Evolutionary conservation across 2,329 filamentous ascomycete species (phyloP).

Genomic region (Didymella pomorum): DNA sequence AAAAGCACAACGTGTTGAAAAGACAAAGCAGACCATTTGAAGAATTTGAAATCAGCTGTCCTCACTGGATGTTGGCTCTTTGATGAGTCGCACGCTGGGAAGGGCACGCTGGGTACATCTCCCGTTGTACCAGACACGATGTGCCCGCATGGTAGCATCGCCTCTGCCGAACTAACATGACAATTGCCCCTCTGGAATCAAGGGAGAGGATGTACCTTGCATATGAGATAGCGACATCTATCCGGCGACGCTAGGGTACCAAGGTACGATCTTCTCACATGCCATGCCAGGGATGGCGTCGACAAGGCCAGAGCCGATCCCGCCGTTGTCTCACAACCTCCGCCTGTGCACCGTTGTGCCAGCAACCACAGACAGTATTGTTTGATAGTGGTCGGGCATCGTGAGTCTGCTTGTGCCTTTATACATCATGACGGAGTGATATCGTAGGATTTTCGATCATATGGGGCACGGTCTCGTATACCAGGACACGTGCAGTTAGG

Average conservation of each 20-base stretch:
- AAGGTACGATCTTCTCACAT: constrained; percentile 29
- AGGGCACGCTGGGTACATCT: constrained; percentile 14
- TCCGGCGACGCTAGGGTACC: constrained; percentile 28
- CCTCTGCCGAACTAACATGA: constrained; percentile 5
- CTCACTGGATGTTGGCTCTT: neutral
- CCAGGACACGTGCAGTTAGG: constrained; percentile 22
- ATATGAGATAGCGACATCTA: constrained; percentile 24
- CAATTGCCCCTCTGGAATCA: constrained; percentile 15
- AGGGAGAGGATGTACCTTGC: constrained; percentile 36
- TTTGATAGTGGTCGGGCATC: constrained; percentile 11
- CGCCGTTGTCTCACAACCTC: constrained; percentile 20
- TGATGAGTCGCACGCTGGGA: constrained; percentile 9
- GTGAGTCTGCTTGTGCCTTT: neutral
- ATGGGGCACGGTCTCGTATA: constrained; percentile 6
- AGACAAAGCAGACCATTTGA: neutral
- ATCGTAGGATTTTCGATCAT: constrained; percentile 12
- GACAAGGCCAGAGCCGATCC: constrained; percentile 19
- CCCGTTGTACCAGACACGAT: constrained; percentile 12
- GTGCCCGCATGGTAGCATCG: constrained; percentile 18
- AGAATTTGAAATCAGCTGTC: neutral
- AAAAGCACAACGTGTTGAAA: constrained; percentile 13
- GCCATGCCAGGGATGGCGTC: constrained; percentile 26
- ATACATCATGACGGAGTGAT: constrained; percentile 16
- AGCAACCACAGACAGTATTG: constrained; percentile 22
- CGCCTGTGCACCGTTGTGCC: constrained; percentile 20